phyloP scores from a whole-genome alignment of 2,329 filamentous ascomycete genomes.

The Chalaropsis thielavioides region DNA sequence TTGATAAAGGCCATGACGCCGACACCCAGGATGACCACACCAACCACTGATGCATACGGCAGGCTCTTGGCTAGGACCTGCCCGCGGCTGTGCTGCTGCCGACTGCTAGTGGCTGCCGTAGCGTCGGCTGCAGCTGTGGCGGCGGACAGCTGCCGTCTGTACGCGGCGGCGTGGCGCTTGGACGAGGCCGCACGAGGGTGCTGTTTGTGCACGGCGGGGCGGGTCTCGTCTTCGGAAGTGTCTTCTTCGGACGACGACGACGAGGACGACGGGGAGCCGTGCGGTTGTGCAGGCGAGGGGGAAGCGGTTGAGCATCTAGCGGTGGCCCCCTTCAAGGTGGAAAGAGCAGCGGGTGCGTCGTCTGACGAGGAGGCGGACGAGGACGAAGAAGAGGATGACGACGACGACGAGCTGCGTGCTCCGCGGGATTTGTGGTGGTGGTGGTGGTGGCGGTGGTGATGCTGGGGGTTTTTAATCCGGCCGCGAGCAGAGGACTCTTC shows the following conservation, averaged over 20 bases:
- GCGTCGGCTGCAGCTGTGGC: not conserved
- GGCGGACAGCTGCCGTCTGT: not conserved
- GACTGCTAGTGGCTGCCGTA: not conserved
- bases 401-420: slow-evolving; percentile 5
- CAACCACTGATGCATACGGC: slow-evolving; percentile 69
- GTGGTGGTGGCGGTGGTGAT: not conserved
- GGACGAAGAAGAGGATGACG: slow-evolving; percentile 2
- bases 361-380: slow-evolving; percentile 6
- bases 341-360: not conserved
- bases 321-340: not conserved
- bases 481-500: slow-evolving; percentile 9
- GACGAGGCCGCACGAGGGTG: not conserved
- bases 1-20: slow-evolving; percentile 79
- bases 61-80: slow-evolving; percentile 36
- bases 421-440: not conserved
- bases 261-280: not conserved
- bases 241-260: slow-evolving; percentile 11
- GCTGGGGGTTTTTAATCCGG: slow-evolving; percentile 2
- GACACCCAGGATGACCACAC: slow-evolving; percentile 67
- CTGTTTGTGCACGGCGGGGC: not conserved
- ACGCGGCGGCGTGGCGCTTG: not conserved
- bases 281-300: not conserved
- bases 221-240: slow-evolving; percentile 3
- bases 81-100: slow-evolving; percentile 5
- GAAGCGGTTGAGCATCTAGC: not conserved